Conservation (phyloP, 169 alveolate genomes). For the Plasmodium vinckei region DNA sequence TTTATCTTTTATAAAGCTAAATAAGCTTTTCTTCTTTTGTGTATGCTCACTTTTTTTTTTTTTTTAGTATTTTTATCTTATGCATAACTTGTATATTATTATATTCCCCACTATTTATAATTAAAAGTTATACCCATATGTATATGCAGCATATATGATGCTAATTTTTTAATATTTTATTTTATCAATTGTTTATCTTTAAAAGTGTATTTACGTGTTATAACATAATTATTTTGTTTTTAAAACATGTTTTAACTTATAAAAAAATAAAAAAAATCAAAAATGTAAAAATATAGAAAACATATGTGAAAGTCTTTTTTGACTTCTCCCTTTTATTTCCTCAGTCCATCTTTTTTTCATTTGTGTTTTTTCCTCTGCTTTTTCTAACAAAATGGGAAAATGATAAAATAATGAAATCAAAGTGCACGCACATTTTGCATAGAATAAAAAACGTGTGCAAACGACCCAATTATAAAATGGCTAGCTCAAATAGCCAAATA, state of each 20-base stretch:
- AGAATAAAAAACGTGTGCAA: background rate
- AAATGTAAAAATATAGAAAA: too few relatives aligned
- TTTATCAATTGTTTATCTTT: constrained; percentile 18
- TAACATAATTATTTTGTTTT: too few relatives aligned
- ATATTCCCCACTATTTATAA: background rate
- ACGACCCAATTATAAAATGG: background rate
- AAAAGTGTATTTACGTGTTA: background rate
- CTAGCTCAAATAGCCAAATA: constrained; percentile 1
- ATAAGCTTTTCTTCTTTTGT: background rate
- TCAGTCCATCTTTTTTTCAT: constrained; percentile 42
- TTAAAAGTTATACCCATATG: background rate
- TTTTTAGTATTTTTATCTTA: background rate
- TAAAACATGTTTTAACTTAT: too few relatives aligned
- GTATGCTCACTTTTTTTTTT: background rate
- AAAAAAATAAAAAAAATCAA: too few relatives aligned
- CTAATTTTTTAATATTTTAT: background rate
- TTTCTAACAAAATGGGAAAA: constrained; percentile 19
- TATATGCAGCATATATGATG: background rate
- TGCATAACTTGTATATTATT: background rate
- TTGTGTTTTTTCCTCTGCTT: constrained; percentile 17
- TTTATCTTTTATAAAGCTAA: background rate
- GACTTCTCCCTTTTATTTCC: background rate
- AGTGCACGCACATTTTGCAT: background rate
- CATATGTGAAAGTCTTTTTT: too few relatives aligned
- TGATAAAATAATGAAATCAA: background rate